phyloP scores from a whole-genome alignment of 1,284 basidiomycete genomes.

The Pterula multifida region DNA sequence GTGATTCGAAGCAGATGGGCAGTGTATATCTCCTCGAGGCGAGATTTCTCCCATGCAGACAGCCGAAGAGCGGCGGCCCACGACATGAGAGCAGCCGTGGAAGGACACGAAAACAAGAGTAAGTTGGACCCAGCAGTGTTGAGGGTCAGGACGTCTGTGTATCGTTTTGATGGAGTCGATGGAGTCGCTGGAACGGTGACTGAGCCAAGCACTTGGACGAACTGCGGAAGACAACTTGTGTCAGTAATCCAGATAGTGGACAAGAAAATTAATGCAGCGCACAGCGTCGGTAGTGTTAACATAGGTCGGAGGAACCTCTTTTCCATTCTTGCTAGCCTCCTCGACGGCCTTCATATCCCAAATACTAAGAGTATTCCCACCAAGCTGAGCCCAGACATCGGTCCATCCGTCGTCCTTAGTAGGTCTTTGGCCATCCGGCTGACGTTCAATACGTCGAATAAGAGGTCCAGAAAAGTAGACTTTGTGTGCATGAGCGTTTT shows the following conservation, averaged over 20 bases:
- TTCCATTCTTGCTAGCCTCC: conserved; percentile 68
- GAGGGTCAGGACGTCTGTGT: conserved; percentile 77
- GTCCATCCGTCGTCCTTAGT: conserved; percentile 77
- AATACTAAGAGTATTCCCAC: conserved; percentile 84
- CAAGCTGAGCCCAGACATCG: conserved; percentile 89
- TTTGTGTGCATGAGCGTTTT: conserved; percentile 61
- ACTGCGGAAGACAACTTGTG: conserved; percentile 36
- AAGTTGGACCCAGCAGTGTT: conserved; percentile 93
- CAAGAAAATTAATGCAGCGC: conserved; percentile 18
- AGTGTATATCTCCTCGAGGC: conserved; percentile 95
- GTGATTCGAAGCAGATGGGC: conserved; percentile 83
- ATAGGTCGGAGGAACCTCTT: conserved; percentile 77
- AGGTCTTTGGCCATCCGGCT: conserved; percentile 63
- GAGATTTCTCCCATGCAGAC: conserved; percentile 89
- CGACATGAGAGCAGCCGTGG: conserved; percentile 58
- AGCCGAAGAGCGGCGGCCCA: conserved; percentile 91
- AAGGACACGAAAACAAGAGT: conserved; percentile 79
- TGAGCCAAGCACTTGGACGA: conserved; percentile 61
- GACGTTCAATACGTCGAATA: conserved; percentile 59
- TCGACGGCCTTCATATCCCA: conserved; percentile 84
- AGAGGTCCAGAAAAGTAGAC: conserved; percentile 77
- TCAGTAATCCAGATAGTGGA: too few species aligned
- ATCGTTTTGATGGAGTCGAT: conserved; percentile 39
- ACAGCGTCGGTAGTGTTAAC: conserved; percentile 83
- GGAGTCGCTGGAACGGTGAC: conserved; percentile 48